Evolutionary conservation across 2,329 filamentous ascomycete species (phyloP).

Genomic region (Ceratocystis alfenasii): DNA sequence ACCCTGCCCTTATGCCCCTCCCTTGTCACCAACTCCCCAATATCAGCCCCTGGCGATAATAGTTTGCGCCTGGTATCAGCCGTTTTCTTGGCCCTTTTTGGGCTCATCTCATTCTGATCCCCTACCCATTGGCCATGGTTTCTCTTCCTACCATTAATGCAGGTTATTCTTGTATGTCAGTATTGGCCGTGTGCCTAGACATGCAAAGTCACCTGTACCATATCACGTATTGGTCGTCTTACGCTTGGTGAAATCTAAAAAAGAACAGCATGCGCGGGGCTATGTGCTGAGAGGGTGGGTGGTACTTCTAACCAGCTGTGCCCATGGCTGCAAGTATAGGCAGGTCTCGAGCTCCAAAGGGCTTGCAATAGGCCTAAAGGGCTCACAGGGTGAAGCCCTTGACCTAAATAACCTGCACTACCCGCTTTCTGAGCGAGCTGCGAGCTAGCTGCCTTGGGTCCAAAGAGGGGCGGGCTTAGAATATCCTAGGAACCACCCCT

Average conservation of each 20-base stretch:
- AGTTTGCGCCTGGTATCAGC: background rate
- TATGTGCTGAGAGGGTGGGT: too few relatives aligned
- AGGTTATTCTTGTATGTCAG: constrained; percentile 9
- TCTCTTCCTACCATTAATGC: background rate
- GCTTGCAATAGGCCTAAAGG: background rate
- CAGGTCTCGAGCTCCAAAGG: background rate
- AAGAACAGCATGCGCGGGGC: background rate
- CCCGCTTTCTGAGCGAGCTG: background rate
- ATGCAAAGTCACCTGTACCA: background rate
- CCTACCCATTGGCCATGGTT: background rate
- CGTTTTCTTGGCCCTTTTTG: background rate
- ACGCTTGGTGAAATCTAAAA: background rate
- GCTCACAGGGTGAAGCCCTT: background rate
- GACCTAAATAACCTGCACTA: background rate
- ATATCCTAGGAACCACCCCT: background rate
- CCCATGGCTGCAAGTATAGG: background rate
- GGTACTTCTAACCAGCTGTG: background rate
- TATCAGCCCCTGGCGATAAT: constrained; percentile 9
- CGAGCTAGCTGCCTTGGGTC: background rate
- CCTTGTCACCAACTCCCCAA: background rate
- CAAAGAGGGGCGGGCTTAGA: background rate
- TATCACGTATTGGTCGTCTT: background rate
- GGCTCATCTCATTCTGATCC: background rate
- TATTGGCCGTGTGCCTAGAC: background rate
- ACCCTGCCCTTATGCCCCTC: background rate